Evolutionary conservation across 2,329 filamentous ascomycete genomes (phyloP), one percentile per base, ranked within the genome.

Genomic region (Colletotrichum sublineola): DNA sequence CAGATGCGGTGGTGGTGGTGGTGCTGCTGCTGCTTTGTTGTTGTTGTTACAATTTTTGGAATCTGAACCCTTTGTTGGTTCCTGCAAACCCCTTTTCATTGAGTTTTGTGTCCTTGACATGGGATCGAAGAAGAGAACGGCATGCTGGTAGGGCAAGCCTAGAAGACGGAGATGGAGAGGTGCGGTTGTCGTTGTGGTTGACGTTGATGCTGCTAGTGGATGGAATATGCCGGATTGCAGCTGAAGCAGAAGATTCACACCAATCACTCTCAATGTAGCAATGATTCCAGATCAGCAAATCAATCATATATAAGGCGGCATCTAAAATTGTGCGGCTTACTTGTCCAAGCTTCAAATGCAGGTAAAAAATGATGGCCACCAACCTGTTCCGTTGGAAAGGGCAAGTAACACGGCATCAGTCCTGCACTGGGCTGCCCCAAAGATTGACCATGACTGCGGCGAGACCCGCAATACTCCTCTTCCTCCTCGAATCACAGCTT

Each of bases 1-100:
- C n/a, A 36, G n/a, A 5, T n/a, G 5, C 15, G 11, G 20, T 42
- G 31, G 46, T 24, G n/a, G 33, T 8, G 20, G 20, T 8, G 31
- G n/a, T 20, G 5, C 9, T 24, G 48, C 8, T 14, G 12, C n/a
- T 50, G 36, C 36, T 9, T 57, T 63, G 62, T 31, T 15, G 60
- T 4, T 36, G 12, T 44, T 40, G 46, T 12, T 33, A 38, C 18
- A 46, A 33, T 60, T 60, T 66, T 70, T 65, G 46, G 62, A 33
- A 60, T 15, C 62, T 11, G 33, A 33, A 48, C 6, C 15, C n/a
- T 5, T 55, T 60, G 2, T 38, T 18, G 31, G 20, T 55, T 68
- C 20, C 46, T 8, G 18, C 12, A 14, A 5, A 5, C 29, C 18
- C 24, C 36, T 53, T 44, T 60, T 69, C 60, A 52, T 64, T 64